phyloP scores from a whole-genome alignment of 169 alveolate genomes.

The Cyclospora cayetanensis region DNA sequence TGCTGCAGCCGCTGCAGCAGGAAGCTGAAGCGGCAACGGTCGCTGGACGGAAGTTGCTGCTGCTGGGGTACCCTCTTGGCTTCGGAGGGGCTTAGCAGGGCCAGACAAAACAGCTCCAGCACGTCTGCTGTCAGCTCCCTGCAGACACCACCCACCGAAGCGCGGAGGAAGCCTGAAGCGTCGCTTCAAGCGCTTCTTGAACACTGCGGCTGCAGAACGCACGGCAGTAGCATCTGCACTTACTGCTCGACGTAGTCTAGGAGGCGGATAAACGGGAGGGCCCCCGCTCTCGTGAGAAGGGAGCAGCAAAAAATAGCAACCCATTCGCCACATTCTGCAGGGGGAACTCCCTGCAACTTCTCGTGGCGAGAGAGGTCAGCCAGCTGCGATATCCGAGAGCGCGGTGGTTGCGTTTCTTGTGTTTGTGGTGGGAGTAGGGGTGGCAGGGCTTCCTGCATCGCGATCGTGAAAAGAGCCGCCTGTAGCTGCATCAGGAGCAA shows the following conservation, averaged over 20 bases:
- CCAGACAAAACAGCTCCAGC: neutral
- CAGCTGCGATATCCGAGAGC: too few relatives aligned
- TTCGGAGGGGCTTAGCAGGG: neutral
- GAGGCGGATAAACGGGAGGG: neutral
- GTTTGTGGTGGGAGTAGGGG: too few relatives aligned
- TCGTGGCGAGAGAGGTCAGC: neutral
- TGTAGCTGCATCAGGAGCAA: neutral
- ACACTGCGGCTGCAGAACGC: neutral
- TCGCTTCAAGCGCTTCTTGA: neutral
- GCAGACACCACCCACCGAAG: neutral
- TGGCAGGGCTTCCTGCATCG: neutral
- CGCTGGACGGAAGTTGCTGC: neutral
- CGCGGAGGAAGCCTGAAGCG: neutral
- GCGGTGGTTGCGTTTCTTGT: too few relatives aligned
- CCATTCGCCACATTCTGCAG: neutral
- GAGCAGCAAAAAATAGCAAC: neutral
- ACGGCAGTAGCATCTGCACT: neutral
- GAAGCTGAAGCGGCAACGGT: neutral
- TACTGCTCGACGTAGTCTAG: neutral
- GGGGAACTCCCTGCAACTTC: neutral
- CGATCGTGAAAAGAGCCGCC: neutral
- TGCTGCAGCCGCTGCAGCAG: conserved; percentile 19
- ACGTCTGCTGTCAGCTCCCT: neutral
- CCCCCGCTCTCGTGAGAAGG: neutral
- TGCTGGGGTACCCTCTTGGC: neutral